Conservation (phyloP, 148 eudicot genomes). For the Rhododendron vialii region DNA sequence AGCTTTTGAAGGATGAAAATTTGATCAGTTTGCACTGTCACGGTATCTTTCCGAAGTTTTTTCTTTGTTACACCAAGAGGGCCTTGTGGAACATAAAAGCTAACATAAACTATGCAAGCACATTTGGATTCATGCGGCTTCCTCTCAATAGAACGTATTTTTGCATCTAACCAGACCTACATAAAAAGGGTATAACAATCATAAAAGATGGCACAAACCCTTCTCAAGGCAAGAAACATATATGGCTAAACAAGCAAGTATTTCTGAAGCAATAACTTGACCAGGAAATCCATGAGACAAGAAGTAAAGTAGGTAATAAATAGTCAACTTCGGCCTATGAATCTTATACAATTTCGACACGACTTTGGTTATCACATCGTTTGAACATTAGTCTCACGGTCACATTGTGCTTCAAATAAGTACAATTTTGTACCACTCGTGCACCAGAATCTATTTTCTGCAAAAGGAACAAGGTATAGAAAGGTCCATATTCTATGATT, state of each 20-base stretch:
- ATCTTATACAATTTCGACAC: background rate
- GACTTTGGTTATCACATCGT: background rate
- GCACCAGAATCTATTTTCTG: background rate
- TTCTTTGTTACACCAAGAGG: conserved; percentile 32
- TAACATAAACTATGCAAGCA: conserved; percentile 60
- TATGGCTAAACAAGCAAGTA: background rate
- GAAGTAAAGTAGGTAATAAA: background rate
- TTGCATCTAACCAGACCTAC: conserved; percentile 85
- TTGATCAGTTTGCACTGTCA: conserved; percentile 43
- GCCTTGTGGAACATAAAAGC: conserved; percentile 46
- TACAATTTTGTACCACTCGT: background rate
- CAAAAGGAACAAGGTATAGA: background rate
- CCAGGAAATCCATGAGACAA: background rate
- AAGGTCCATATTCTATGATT: background rate
- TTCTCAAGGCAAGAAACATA: conserved; percentile 1
- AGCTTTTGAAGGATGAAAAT: conserved; percentile 70
- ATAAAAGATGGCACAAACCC: background rate
- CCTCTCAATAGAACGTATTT: conserved; percentile 70
- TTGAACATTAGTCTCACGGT: background rate
- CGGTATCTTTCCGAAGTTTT: conserved; percentile 49
- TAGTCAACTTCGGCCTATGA: background rate
- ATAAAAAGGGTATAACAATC: conserved; percentile 10
- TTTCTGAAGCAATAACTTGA: background rate
- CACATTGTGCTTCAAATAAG: background rate
- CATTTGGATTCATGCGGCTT: conserved; percentile 66